A percentile compares a stretch with the other conserved stretches of the same genome.
phyloP scores from a whole-genome alignment of 2,329 filamentous ascomycete species.

The Torrubiellomyces zombiae region DNA sequence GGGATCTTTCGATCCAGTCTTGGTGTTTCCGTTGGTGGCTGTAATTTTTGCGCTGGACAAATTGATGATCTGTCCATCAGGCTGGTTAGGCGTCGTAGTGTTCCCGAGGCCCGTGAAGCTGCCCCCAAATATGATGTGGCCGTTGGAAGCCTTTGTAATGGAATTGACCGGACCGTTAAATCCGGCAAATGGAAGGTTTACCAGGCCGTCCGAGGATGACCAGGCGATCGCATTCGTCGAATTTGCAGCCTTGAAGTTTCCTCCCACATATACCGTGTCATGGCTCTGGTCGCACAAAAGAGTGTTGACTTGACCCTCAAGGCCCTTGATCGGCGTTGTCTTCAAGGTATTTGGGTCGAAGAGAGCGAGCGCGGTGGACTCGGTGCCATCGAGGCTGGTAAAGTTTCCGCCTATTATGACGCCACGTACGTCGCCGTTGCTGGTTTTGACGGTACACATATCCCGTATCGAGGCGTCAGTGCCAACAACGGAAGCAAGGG shows the following conservation, averaged over 20 bases:
- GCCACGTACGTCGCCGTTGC: conserved; percentile 50
- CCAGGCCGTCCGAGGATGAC: conserved; percentile 52
- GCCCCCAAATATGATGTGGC: conserved; percentile 83
- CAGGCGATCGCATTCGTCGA: conserved; percentile 85
- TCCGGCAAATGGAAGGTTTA: conserved; percentile 72
- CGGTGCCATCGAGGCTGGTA: conserved; percentile 64
- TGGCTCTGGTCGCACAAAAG: conserved; percentile 65
- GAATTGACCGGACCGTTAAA: conserved; percentile 87
- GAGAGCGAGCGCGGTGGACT: conserved; percentile 64
- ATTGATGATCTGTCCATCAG: conserved; percentile 68
- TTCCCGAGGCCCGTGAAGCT: conserved; percentile 81
- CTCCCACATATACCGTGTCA: conserved; percentile 79
- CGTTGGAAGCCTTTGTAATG: conserved; percentile 63
- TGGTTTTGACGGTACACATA: conserved; percentile 65
- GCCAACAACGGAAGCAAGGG: conserved; percentile 54
- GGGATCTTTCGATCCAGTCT: conserved; percentile 54
- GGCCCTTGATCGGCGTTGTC: conserved; percentile 59
- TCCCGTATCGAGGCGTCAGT: conserved; percentile 74
- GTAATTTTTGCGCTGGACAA: conserved; percentile 62
- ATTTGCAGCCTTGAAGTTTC: conserved; percentile 62
- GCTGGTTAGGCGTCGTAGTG: conserved; percentile 46
- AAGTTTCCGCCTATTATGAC: conserved; percentile 90
- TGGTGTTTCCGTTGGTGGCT: conserved; percentile 43
- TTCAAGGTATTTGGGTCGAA: conserved; percentile 58
- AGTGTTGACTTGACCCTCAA: conserved; percentile 68